A percentile compares a stretch with the other conserved stretches of the same genome.
Conservation (phyloP, 2,329 filamentous ascomycete species). For the Exserohilum rostratum region DNA sequence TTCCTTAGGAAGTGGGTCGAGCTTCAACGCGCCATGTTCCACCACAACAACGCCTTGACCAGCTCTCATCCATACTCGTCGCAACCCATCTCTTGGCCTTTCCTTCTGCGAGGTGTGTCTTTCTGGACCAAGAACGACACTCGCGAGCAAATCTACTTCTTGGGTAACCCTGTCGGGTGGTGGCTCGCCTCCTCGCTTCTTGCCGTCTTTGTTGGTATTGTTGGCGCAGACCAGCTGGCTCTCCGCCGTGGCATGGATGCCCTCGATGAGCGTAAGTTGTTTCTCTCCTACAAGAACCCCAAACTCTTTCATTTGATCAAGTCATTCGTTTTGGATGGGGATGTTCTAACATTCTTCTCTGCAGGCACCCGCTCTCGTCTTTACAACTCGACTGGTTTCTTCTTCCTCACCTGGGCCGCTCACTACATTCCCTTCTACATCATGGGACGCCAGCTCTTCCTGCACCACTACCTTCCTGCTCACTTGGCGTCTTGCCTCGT, state of each 20-base stretch:
- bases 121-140: conserved; percentile 99
- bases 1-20: conserved; percentile 97
- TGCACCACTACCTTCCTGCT: conserved; percentile 96
- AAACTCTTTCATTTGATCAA: conserved; percentile 2
- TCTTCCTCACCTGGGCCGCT: conserved; percentile 96
- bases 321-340: conserved; percentile 8
- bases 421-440: conserved; percentile 98
- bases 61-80: conserved; percentile 96
- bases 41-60: conserved; percentile 97
- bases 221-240: conserved; percentile 91
- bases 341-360: conserved; percentile 18
- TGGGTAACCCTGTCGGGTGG: conserved; percentile 96
- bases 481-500: conserved; percentile 91
- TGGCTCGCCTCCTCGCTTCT: conserved; percentile 93
- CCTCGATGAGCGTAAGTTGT: conserved; percentile 82
- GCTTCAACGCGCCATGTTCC: conserved; percentile 97
- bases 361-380: conserved; percentile 86
- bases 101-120: conserved; percentile 93
- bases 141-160: conserved; percentile 95
- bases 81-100: conserved; percentile 96
- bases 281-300: conserved; percentile 4
- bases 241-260: conserved; percentile 92
- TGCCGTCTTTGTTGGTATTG: conserved; percentile 89
- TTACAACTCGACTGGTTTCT: conserved; percentile 98
- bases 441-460: conserved; percentile 97